Conservation (phyloP, 352 stramenopile species). For the Pythium insidiosum region DNA sequence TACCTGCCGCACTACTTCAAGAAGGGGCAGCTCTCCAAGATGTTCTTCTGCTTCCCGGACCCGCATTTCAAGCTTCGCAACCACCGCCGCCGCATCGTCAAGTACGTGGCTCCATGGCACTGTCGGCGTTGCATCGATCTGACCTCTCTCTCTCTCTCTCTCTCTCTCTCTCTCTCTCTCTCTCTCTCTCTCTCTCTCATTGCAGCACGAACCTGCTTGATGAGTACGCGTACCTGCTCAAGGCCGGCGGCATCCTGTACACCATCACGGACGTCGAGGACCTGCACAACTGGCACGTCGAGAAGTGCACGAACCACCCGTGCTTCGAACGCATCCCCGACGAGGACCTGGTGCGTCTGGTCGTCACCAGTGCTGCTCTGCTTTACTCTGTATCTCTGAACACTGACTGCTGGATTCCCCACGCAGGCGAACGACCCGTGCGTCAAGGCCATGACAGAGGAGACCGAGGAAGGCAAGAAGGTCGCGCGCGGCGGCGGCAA, state of each 20-base stretch:
- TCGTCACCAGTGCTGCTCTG: not conserved
- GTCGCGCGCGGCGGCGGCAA: slow-evolving; percentile 86
- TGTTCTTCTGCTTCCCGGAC: slow-evolving; percentile 99
- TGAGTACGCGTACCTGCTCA: slow-evolving; percentile 97
- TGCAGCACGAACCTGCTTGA: slow-evolving; percentile 86
- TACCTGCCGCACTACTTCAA: slow-evolving; percentile 82
- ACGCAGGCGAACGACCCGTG: slow-evolving; percentile 83
- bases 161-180: no score
- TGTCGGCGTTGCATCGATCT: not conserved
- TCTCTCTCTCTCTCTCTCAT: no score
- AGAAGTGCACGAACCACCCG: slow-evolving; percentile 91
- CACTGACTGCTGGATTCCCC: not conserved
- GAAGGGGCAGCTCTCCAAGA: slow-evolving; percentile 89
- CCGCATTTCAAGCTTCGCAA: slow-evolving; percentile 99
- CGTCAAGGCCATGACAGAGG: slow-evolving; percentile 92
- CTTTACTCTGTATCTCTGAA: not conserved
- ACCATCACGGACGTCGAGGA: slow-evolving; percentile 99
- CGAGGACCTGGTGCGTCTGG: slow-evolving; percentile 63
- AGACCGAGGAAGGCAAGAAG: slow-evolving; percentile 99
- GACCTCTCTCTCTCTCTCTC: no score
- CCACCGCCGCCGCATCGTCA: slow-evolving; percentile 91
- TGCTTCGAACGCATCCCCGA: slow-evolving; percentile 89
- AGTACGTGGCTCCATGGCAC: slow-evolving; percentile 24
- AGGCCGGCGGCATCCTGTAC: slow-evolving; percentile 91
- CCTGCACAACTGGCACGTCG: slow-evolving; percentile 96